phyloP scores from a whole-genome alignment of 2,329 filamentous ascomycete species.

The Aspergillus flavus region DNA sequence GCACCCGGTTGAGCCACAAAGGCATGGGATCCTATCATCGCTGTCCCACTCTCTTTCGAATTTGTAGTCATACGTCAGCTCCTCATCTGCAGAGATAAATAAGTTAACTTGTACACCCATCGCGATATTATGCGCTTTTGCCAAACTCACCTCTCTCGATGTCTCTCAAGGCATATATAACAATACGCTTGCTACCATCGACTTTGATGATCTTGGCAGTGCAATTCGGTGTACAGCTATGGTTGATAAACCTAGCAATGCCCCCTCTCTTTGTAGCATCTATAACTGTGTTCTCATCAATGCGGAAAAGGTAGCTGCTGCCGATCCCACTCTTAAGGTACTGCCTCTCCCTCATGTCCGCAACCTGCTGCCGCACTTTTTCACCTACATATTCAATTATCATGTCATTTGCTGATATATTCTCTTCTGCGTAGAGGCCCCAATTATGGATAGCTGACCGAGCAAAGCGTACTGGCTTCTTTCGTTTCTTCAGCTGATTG shows the following conservation, averaged over 20 bases:
- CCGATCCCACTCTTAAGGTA: conserved; percentile 97
- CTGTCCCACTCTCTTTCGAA: conserved; percentile 97
- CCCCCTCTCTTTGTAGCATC: conserved; percentile 98
- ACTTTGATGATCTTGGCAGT: conserved; percentile 99
- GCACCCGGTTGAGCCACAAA: conserved; percentile 93
- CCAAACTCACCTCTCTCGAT: conserved; percentile 84
- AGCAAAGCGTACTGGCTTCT: conserved; percentile 98
- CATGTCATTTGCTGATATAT: conserved; percentile 97
- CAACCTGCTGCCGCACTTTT: conserved; percentile 93
- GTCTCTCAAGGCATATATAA: conserved; percentile 96
- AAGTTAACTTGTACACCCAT: not conserved
- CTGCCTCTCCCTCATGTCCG: conserved; percentile 88
- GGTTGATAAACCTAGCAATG: conserved; percentile 96
- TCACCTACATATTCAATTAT: conserved; percentile 99
- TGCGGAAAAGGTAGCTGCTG: conserved; percentile 95
- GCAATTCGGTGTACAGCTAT: conserved; percentile 97
- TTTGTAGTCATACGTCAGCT: conserved; percentile 99
- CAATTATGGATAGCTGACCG: conserved; percentile 98
- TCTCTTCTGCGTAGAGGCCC: conserved; percentile 97
- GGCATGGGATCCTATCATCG: conserved; percentile 92
- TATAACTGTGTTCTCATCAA: conserved; percentile 95
- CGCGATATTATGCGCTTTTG: not conserved
- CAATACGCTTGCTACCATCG: conserved; percentile 95
- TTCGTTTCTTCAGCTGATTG: conserved; percentile 98
- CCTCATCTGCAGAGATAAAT: conserved; percentile 70